Evolutionary conservation across 108 stramenopile species (phyloP).

Genomic region (Cyclotella cryptica): DNA sequence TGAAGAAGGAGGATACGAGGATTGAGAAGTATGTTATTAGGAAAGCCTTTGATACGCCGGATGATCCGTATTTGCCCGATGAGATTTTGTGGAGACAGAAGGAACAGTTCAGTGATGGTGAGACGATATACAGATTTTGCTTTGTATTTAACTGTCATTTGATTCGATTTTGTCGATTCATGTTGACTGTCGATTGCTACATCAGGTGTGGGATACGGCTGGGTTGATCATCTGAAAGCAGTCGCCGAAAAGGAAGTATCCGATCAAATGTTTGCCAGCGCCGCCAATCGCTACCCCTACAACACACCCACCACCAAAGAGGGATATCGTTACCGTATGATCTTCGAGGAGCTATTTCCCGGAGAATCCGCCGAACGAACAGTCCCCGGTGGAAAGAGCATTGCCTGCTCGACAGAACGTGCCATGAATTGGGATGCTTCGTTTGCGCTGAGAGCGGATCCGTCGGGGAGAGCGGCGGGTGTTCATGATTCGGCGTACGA

Average conservation of each 20-base stretch:
- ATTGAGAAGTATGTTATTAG: slow-evolving; percentile 98
- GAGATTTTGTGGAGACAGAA: slow-evolving; percentile 99
- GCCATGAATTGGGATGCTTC: slow-evolving; percentile 97
- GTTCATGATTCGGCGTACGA: slow-evolving; percentile 95
- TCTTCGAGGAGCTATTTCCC: slow-evolving; percentile 98
- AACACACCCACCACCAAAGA: slow-evolving; percentile 99
- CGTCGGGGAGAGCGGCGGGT: slow-evolving; percentile 96
- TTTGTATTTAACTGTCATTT: background rate
- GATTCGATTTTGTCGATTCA: slow-evolving; percentile 4
- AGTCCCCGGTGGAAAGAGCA: slow-evolving; percentile 97
- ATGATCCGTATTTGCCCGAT: slow-evolving; percentile 96
- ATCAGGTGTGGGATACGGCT: slow-evolving; percentile 95
- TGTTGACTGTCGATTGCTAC: slow-evolving; percentile 1
- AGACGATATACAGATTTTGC: background rate
- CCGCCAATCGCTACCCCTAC: slow-evolving; percentile 94
- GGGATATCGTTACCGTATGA: slow-evolving; percentile 96
- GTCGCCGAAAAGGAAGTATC: slow-evolving; percentile 92
- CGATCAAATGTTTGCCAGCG: slow-evolving; percentile 93
- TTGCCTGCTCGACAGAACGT: slow-evolving; percentile 98
- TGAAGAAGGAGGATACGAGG: slow-evolving; percentile 77
- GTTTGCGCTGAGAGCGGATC: slow-evolving; percentile 89
- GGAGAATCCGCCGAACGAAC: slow-evolving; percentile 95
- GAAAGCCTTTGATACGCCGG: slow-evolving; percentile 98
- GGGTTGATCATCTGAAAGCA: slow-evolving; percentile 95
- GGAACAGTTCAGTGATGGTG: slow-evolving; percentile 98